phyloP scores from a whole-genome alignment of 768 basidiomycete genomes.

The Mycena pura region DNA sequence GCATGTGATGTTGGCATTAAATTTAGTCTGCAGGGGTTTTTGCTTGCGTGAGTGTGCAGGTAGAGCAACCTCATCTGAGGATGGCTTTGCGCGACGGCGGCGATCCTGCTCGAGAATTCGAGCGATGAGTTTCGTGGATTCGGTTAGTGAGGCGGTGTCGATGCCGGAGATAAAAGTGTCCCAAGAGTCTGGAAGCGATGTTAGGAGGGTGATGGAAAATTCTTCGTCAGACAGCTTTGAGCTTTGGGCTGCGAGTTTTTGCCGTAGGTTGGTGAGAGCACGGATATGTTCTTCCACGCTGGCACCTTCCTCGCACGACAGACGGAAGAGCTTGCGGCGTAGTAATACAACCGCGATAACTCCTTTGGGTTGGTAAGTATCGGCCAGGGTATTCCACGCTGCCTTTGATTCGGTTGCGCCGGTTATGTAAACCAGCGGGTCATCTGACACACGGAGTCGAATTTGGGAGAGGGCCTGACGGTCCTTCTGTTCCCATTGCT shows the following conservation, averaged over 20 bases:
- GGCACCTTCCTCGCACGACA: conserved; percentile 35
- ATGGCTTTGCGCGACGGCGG: conserved; percentile 6
- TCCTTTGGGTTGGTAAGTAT: conserved; percentile 37
- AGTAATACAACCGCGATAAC: conserved; percentile 33
- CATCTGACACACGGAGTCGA: conserved; percentile 25
- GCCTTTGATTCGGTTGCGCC: conserved; percentile 29
- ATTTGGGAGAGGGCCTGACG: conserved; percentile 37
- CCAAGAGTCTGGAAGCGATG: conserved; percentile 43
- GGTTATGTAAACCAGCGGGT: conserved; percentile 35
- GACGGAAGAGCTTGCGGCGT: conserved; percentile 33
- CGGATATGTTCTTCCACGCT: conserved; percentile 41
- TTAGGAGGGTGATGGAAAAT: conserved; percentile 38
- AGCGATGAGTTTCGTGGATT: conserved; percentile 27
- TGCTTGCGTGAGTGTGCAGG: not conserved
- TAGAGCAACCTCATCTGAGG: conserved; percentile 16
- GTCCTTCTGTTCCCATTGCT: conserved; percentile 29
- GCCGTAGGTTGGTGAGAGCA: conserved; percentile 31
- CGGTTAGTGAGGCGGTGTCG: conserved; percentile 24
- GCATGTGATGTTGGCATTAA: conserved; percentile 6
- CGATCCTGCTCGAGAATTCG: conserved; percentile 31
- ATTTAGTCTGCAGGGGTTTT: not conserved
- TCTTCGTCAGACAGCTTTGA: conserved; percentile 33
- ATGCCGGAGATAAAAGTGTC: conserved; percentile 34
- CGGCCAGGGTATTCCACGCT: conserved; percentile 36
- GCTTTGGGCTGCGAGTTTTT: conserved; percentile 29